These are phyloP conservation scores for Linum tenue DNA, from an alignment of 345 rosid genomes.

Conservation along the genomic window DNA sequence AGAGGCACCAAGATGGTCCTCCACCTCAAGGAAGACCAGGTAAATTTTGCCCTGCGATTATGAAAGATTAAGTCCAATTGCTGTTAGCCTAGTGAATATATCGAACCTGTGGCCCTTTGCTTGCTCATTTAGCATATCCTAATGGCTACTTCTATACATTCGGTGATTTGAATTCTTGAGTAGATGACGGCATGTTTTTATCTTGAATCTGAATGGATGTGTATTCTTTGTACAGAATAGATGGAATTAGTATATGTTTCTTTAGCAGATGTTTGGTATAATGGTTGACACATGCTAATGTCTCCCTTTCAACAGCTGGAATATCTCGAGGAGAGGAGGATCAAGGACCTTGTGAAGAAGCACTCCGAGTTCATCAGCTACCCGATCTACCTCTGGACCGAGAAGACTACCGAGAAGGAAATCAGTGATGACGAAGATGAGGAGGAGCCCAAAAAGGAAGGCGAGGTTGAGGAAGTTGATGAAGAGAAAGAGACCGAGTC, in stretches of 20 bases:
- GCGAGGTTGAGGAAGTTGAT: slow-evolving; percentile 69
- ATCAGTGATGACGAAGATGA: slow-evolving; percentile 84
- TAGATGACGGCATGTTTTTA: too few relatives aligned
- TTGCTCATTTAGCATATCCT: too few relatives aligned
- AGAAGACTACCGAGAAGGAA: slow-evolving; percentile 86
- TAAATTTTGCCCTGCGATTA: background rate
- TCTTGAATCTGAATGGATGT: too few relatives aligned
- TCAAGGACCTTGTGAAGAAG: slow-evolving; percentile 82
- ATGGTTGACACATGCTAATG: background rate
- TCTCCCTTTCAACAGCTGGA: slow-evolving; percentile 32
- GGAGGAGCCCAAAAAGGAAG: slow-evolving; percentile 78
- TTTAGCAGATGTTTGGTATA: too few relatives aligned
- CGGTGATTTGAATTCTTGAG: too few relatives aligned
- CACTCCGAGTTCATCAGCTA: slow-evolving; percentile 94
- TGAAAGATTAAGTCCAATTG: background rate
- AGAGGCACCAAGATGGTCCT: slow-evolving; percentile 77
- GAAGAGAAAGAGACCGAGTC: slow-evolving; percentile 67
- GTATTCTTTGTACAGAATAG: too few relatives aligned
- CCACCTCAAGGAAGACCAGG: slow-evolving; percentile 61
- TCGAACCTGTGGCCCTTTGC: too few relatives aligned
- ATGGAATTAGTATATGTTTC: too few relatives aligned
- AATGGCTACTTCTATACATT: too few relatives aligned
- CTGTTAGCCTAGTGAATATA: background rate
- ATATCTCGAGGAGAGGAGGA: slow-evolving; percentile 78
- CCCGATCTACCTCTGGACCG: slow-evolving; percentile 78